Evolutionary conservation across 495 filamentous ascomycete species (phyloP).

Genomic region (Pseudomonodictys pantanalensis): DNA sequence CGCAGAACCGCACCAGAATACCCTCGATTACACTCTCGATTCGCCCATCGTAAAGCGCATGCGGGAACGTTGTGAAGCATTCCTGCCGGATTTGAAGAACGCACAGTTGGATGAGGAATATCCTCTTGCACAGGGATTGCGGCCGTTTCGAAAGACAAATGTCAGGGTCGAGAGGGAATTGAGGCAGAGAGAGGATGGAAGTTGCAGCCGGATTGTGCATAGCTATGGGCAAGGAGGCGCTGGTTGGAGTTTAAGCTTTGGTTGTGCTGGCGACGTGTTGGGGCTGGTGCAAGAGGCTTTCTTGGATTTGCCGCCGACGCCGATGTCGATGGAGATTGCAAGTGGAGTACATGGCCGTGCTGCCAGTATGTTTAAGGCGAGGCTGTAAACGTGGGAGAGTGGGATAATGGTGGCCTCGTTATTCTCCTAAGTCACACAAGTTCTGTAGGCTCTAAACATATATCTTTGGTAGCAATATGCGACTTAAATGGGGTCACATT

Average conservation of each 20-base stretch:
- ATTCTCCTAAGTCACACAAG: too few relatives aligned
- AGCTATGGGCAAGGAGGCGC: slow-evolving; percentile 51
- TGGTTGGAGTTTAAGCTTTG: slow-evolving; percentile 50
- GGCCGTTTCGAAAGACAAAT: slow-evolving; percentile 44
- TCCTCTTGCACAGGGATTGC: slow-evolving; percentile 48
- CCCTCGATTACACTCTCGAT: slow-evolving; percentile 46
- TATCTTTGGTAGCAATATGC: too few relatives aligned
- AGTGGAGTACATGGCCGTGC: too few relatives aligned
- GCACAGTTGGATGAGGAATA: slow-evolving; percentile 47
- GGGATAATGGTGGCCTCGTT: too few relatives aligned
- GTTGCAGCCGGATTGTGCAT: slow-evolving; percentile 49
- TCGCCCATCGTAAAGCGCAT: slow-evolving; percentile 46
- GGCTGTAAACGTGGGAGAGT: too few relatives aligned
- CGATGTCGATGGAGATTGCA: too few relatives aligned
- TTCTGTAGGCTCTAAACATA: too few relatives aligned
- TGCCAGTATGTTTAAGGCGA: too few relatives aligned
- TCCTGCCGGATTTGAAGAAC: slow-evolving; percentile 46
- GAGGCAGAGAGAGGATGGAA: not conserved
- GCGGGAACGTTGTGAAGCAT: slow-evolving; percentile 47
- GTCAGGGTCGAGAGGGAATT: slow-evolving; percentile 49
- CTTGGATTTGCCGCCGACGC: not conserved
- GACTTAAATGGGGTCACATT: too few relatives aligned
- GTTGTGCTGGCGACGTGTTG: slow-evolving; percentile 44
- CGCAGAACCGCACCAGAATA: slow-evolving; percentile 42
- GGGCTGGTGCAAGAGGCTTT: slow-evolving; percentile 1